phyloP scores from a whole-genome alignment of 352 stramenopile species.

The Pythium myriotylum region DNA sequence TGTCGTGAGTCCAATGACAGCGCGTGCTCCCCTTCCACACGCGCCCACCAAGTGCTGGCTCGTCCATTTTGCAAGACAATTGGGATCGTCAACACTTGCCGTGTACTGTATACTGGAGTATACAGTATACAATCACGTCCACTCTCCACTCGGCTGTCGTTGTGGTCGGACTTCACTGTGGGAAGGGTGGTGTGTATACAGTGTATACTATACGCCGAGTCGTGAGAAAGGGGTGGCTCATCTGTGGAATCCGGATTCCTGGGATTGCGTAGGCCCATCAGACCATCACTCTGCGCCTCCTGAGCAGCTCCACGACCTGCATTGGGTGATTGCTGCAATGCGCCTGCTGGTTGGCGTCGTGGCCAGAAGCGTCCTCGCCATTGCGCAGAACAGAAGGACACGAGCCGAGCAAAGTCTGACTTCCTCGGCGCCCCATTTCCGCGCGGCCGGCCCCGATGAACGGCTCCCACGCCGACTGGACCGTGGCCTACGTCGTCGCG shows the following conservation, averaged over 20 bases:
- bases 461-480: conserved; percentile 59
- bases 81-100: not conserved
- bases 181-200: too few species aligned
- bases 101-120: not conserved
- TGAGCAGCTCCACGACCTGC: not conserved
- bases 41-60: too few species aligned
- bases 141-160: too few species aligned
- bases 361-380: too few species aligned
- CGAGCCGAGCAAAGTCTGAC: not conserved
- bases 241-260: too few species aligned
- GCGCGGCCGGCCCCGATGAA: conserved; percentile 43
- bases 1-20: too few species aligned
- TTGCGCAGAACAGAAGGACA: not conserved
- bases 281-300: not conserved
- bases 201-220: too few species aligned
- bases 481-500: conserved; percentile 57
- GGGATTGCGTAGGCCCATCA: not conserved
- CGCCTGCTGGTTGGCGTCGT: not conserved
- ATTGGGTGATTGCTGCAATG: not conserved
- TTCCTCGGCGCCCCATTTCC: too few species aligned
- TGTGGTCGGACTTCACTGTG: too few species aligned
- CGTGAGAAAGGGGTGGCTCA: not conserved
- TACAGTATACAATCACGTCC: too few species aligned
- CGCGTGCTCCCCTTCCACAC: too few species aligned
- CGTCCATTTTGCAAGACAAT: too few species aligned